These are phyloP conservation scores for Rhynchosporium graminicola DNA, from an alignment of 2,329 filamentous ascomycete genomes.

Conservation along the genomic window DNA sequence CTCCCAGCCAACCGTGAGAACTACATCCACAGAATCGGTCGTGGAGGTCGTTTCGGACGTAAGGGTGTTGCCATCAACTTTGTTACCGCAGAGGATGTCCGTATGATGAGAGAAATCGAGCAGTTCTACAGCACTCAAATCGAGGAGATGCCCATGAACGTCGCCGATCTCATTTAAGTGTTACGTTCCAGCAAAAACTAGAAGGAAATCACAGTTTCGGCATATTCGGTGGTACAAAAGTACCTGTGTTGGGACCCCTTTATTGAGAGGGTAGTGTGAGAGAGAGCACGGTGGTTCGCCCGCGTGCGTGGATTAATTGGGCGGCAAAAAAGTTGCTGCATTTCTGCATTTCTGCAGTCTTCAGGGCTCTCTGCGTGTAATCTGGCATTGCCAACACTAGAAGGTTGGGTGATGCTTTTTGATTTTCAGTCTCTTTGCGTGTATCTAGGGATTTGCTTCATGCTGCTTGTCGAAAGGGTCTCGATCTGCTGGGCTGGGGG, in stretches of 20 bases:
- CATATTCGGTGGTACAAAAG: constrained; percentile 29
- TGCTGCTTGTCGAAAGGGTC: constrained; percentile 32
- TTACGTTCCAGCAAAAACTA: constrained; percentile 26
- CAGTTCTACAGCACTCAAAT: constrained; percentile 99
- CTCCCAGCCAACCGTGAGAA: constrained; percentile 98
- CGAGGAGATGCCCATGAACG: constrained; percentile 99
- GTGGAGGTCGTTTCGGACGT: constrained; percentile 98
- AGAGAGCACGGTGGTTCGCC: constrained; percentile 43
- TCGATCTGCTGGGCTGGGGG: constrained; percentile 30
- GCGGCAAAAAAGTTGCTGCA: constrained; percentile 41
- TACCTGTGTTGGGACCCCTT: constrained; percentile 32
- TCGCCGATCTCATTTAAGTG: constrained; percentile 71
- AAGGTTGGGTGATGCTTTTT: constrained; percentile 38
- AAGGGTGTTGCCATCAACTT: constrained; percentile 99
- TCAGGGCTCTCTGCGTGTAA: constrained; percentile 34
- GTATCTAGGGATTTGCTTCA: constrained; percentile 39
- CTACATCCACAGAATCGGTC: constrained; percentile 99
- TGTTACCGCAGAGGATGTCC: constrained; percentile 97
- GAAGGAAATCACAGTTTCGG: constrained; percentile 40
- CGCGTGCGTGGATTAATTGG: constrained; percentile 39
- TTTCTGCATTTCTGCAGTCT: constrained; percentile 24
- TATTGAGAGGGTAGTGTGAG: constrained; percentile 36
- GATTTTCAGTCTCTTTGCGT: constrained; percentile 36
- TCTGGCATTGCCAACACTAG: constrained; percentile 38
- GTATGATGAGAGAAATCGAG: constrained; percentile 99